A percentile compares a stretch with the other conserved stretches of the same genome.
These are phyloP conservation scores for Graphium sp. DNA, from an alignment of 2,329 filamentous ascomycete genomes.

Conservation along the genomic window DNA sequence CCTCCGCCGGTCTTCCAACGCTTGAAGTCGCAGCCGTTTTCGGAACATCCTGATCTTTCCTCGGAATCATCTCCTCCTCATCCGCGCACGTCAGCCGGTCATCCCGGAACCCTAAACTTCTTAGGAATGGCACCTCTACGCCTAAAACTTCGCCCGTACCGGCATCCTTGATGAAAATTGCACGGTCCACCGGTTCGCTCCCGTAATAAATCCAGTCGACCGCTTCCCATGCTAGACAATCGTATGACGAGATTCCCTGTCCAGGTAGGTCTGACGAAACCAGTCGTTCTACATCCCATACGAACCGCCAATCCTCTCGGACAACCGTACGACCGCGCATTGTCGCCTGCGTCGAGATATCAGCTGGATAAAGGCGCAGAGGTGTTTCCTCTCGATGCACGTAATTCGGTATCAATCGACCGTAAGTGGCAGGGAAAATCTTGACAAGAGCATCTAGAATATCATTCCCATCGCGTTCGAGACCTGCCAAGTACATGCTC, in stretches of 20 bases:
- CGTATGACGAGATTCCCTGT: conserved; percentile 5
- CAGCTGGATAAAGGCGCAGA: conserved; percentile 6
- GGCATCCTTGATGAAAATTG: conserved; percentile 9
- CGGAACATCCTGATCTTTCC: background rate
- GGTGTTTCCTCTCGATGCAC: conserved; percentile 2
- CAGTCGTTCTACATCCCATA: conserved; percentile 5
- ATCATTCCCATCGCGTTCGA: conserved; percentile 6
- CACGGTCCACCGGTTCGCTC: conserved; percentile 7
- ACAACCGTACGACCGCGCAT: conserved; percentile 5
- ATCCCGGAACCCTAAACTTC: conserved; percentile 1
- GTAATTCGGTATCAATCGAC: conserved; percentile 5
- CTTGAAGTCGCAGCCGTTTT: no score
- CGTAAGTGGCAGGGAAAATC: conserved; percentile 6
- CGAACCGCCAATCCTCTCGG: conserved; percentile 8
- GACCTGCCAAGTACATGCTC: conserved; percentile 2
- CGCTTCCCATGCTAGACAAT: conserved; percentile 8
- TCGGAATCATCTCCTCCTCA: background rate
- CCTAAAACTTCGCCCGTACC: conserved; percentile 7
- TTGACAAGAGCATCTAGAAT: conserved; percentile 5
- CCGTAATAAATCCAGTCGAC: conserved; percentile 10
- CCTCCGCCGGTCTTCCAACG: no score
- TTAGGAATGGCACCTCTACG: conserved; percentile 9
- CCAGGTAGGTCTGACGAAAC: conserved; percentile 7
- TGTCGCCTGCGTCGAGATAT: conserved; percentile 1
- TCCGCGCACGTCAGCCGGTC: background rate